Percentiles rank a stretch among this genome's conserved stretches.
These are phyloP conservation scores for Patellaria atrata DNA, from an alignment of 495 filamentous ascomycete genomes.

Conservation along the genomic window DNA sequence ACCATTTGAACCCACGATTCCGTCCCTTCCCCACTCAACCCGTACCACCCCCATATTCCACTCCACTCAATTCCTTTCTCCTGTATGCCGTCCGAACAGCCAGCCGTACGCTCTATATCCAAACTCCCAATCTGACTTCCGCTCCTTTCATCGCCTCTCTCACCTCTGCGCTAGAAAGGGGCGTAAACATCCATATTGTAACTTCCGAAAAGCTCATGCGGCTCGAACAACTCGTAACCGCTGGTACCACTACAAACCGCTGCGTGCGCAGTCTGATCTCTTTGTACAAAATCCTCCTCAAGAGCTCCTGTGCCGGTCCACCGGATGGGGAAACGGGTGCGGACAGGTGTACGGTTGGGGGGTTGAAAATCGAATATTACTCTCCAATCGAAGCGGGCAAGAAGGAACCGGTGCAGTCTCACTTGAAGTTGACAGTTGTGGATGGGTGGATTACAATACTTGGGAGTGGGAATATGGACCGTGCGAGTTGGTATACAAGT, in stretches of 20 bases:
- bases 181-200: slow-evolving; percentile 46
- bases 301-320: not conserved
- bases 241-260: slow-evolving; percentile 47
- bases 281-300: slow-evolving; percentile 27
- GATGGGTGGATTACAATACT: slow-evolving; percentile 46
- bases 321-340: slow-evolving; percentile 1
- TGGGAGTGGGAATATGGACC: slow-evolving; percentile 63
- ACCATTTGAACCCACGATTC: slow-evolving; percentile 46
- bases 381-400: slow-evolving; percentile 14
- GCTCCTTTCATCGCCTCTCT: slow-evolving; percentile 40
- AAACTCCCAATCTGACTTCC: slow-evolving; percentile 59
- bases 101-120: slow-evolving; percentile 40
- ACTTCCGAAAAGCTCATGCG: slow-evolving; percentile 55
- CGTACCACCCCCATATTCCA: slow-evolving; percentile 39
- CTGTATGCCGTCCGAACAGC: slow-evolving; percentile 39
- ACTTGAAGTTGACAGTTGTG: slow-evolving; percentile 53
- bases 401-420: slow-evolving; percentile 45
- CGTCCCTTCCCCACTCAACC: slow-evolving; percentile 25
- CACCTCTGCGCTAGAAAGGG: slow-evolving; percentile 35
- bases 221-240: slow-evolving; percentile 57
- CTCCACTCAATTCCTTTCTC: slow-evolving; percentile 52
- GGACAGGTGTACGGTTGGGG: slow-evolving; percentile 8
- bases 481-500: slow-evolving; percentile 62
- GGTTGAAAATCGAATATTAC: slow-evolving; percentile 37
- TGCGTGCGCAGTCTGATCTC: slow-evolving; percentile 40